These are phyloP conservation scores for Teunomyces tritomae DNA, from an alignment of 805 yeast genomes.

Conservation along the genomic window DNA sequence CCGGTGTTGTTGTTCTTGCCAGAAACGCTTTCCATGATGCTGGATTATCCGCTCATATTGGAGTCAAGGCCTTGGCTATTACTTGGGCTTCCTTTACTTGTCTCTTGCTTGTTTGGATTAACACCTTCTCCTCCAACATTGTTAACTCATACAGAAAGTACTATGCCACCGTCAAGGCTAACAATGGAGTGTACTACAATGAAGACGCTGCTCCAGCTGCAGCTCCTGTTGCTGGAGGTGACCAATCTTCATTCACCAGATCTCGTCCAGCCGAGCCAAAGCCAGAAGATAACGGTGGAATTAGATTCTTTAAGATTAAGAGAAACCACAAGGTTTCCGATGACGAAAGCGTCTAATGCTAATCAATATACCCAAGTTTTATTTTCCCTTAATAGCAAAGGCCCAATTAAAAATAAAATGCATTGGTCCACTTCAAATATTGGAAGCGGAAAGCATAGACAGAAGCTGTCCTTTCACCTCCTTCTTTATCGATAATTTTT, in stretches of 20 bases:
- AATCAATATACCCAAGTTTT: neutral
- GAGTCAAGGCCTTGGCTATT: conserved; percentile 58
- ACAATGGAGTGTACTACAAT: conserved; percentile 14
- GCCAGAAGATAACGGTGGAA: conserved; percentile 52
- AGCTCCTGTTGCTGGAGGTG: conserved; percentile 30
- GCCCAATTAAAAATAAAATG: neutral
- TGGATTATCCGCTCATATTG: conserved; percentile 46
- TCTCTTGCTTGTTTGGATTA: conserved; percentile 48
- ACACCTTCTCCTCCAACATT: conserved; percentile 51
- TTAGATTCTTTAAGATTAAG: conserved; percentile 74
- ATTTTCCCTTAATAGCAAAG: neutral
- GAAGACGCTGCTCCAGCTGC: conserved; percentile 16
- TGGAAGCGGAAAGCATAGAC: neutral
- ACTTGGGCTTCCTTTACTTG: conserved; percentile 69
- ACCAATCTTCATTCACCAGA: conserved; percentile 44
- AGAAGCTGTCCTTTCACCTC: neutral
- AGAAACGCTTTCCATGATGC: conserved; percentile 60
- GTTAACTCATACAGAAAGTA: conserved; percentile 52
- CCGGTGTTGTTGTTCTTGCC: conserved; percentile 78
- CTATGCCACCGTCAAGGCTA: conserved; percentile 36
- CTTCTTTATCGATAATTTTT: conserved; percentile 1
- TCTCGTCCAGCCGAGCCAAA: conserved; percentile 25
- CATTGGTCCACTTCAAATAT: neutral
- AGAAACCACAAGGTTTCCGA: conserved; percentile 46
- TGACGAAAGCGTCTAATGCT: conserved; percentile 40